phyloP scores from a whole-genome alignment of 1,284 basidiomycete genomes.

The Leccinum subrobustum region DNA sequence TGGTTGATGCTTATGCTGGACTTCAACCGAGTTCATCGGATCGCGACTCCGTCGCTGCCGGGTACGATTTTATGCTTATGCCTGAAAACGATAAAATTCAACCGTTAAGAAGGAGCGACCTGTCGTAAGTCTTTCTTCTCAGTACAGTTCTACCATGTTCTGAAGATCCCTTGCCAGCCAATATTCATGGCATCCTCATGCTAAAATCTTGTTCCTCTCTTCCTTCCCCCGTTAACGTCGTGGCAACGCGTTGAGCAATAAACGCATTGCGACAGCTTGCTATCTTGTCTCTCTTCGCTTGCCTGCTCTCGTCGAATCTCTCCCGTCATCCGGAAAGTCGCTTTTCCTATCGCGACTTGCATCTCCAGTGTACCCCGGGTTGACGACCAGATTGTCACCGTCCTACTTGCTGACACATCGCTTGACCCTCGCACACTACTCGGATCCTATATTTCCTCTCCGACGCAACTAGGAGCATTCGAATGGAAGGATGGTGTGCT shows the following conservation, averaged over 20 bases:
- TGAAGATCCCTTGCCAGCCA: slow-evolving; percentile 41
- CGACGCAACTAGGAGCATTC: slow-evolving; percentile 84
- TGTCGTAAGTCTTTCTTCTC: slow-evolving; percentile 48
- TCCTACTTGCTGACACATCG: slow-evolving; percentile 92
- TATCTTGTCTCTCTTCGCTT: slow-evolving; percentile 65
- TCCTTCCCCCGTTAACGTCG: slow-evolving; percentile 42
- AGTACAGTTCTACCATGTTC: not conserved
- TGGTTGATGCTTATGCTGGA: slow-evolving; percentile 80
- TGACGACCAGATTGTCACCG: slow-evolving; percentile 68
- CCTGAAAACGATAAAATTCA: slow-evolving; percentile 34
- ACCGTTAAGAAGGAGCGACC: slow-evolving; percentile 43
- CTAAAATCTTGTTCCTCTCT: slow-evolving; percentile 40
- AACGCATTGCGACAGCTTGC: slow-evolving; percentile 64
- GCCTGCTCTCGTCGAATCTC: slow-evolving; percentile 84
- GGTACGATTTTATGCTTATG: slow-evolving; percentile 43
- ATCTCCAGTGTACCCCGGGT: slow-evolving; percentile 54
- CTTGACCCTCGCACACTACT: slow-evolving; percentile 93
- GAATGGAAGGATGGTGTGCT: slow-evolving; percentile 97
- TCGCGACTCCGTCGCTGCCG: slow-evolving; percentile 45
- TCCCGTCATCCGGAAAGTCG: slow-evolving; percentile 90
- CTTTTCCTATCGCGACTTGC: slow-evolving; percentile 81
- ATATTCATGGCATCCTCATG: slow-evolving; percentile 66
- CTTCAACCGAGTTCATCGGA: slow-evolving; percentile 54
- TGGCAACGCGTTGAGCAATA: slow-evolving; percentile 66
- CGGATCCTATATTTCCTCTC: slow-evolving; percentile 92